Percentiles rank a stretch among this genome's conserved stretches.
These are phyloP conservation scores for Elongisporangium undulatum DNA, from an alignment of 352 stramenopile genomes.

Conservation along the genomic window DNA sequence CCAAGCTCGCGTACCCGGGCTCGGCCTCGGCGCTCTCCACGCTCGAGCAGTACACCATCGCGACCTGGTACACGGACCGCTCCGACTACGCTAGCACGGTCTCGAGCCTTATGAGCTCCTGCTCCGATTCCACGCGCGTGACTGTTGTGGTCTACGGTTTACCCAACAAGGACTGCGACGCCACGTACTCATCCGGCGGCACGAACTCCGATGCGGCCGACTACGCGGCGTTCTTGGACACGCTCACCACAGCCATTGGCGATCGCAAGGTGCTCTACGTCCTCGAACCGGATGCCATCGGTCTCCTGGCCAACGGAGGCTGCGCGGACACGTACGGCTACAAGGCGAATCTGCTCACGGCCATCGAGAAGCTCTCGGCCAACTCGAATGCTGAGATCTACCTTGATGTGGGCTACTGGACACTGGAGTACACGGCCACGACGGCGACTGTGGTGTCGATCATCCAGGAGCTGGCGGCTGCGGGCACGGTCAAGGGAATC, in stretches of 20 bases:
- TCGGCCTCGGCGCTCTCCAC: constrained; percentile 39
- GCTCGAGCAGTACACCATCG: constrained; percentile 47
- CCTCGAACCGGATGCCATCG: constrained; percentile 64
- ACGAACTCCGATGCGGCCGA: constrained; percentile 32
- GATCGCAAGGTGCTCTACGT: constrained; percentile 61
- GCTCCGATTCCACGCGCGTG: constrained; percentile 32
- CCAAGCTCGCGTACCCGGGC: constrained; percentile 40
- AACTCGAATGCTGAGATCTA: constrained; percentile 75
- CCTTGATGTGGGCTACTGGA: constrained; percentile 69
- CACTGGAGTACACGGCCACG: constrained; percentile 23
- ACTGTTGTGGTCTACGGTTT: constrained; percentile 69
- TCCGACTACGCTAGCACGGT: constrained; percentile 27
- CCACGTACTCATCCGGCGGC: constrained; percentile 35
- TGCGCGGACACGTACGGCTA: constrained; percentile 30
- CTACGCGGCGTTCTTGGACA: constrained; percentile 47
- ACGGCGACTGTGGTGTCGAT: constrained; percentile 19
- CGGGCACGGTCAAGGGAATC: constrained; percentile 49
- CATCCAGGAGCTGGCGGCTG: constrained; percentile 31
- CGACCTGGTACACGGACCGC: constrained; percentile 69
- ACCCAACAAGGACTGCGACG: constrained; percentile 71
- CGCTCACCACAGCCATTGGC: constrained; percentile 36
- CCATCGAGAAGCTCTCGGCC: constrained; percentile 34
- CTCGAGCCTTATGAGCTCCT: constrained; percentile 26
- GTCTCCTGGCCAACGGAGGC: constrained; percentile 38
- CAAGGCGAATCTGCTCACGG: constrained; percentile 39